Percentiles rank a stretch among this genome's conserved stretches.
Evolutionary conservation across 129 eudicot genomes (phyloP).

Genomic region (Chrysanthemum seticuspe): DNA sequence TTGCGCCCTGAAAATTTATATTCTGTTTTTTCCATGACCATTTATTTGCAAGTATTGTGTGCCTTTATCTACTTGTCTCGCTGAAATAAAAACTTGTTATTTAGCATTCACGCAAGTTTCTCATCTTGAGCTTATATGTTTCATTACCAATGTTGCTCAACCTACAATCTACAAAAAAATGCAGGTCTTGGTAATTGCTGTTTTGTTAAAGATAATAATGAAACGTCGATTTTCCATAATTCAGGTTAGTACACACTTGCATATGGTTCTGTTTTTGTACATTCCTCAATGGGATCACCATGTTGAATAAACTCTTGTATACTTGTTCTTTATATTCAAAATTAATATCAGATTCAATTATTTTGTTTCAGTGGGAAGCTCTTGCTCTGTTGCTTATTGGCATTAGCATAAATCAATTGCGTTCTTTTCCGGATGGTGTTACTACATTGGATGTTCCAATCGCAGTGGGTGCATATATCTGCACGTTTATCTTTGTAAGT

Average conservation of each 20-base stretch:
- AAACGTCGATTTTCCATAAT: constrained; percentile 87
- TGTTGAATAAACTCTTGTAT: too few relatives aligned
- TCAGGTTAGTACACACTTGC: constrained; percentile 58
- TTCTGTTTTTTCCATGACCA: neutral
- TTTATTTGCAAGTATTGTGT: neutral
- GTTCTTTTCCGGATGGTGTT: constrained; percentile 82
- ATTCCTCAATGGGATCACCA: too few relatives aligned
- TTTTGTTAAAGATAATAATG: constrained; percentile 79
- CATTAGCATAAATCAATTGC: constrained; percentile 88
- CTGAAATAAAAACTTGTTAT: constrained; percentile 10
- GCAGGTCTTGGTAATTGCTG: constrained; percentile 97
- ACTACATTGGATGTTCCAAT: constrained; percentile 86
- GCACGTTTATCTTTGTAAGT: constrained; percentile 90
- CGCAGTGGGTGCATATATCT: constrained; percentile 84
- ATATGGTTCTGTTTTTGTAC: neutral
- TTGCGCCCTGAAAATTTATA: too few relatives aligned
- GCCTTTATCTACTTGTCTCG: neutral
- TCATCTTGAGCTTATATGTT: neutral
- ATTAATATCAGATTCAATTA: neutral
- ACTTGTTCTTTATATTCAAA: too few relatives aligned
- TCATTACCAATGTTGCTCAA: too few relatives aligned
- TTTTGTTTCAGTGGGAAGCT: constrained; percentile 89
- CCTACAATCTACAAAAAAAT: constrained; percentile 10
- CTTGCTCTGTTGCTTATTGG: constrained; percentile 97
- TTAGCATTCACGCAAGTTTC: constrained; percentile 9